A percentile compares a stretch with the other conserved stretches of the same genome.
phyloP scores from a whole-genome alignment of 805 yeast genomes.

The Candida suzukii region DNA sequence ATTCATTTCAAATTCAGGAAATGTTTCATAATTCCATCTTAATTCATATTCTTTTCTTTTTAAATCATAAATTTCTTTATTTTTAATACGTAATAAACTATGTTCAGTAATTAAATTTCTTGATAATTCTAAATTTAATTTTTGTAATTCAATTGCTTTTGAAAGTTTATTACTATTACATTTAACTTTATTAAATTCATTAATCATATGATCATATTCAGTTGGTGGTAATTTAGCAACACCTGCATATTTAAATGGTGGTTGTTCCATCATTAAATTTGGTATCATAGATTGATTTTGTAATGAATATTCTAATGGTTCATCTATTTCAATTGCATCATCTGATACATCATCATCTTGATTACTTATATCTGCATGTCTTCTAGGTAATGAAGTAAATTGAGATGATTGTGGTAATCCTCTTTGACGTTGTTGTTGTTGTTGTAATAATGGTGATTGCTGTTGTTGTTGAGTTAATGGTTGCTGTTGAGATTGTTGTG shows the following conservation, averaged over 20 bases:
- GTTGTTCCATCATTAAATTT: not conserved
- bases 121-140: constrained; percentile 19
- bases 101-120: constrained; percentile 22
- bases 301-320: not conserved
- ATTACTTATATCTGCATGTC: not conserved
- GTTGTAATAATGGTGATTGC: not conserved
- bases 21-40: constrained; percentile 39
- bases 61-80: constrained; percentile 17
- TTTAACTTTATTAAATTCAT: not conserved
- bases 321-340: constrained; percentile 1
- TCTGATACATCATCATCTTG: not conserved
- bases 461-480: not conserved
- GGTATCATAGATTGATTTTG: not conserved
- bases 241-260: not conserved
- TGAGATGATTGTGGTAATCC: not conserved
- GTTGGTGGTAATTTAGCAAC: not conserved
- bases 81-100: constrained; percentile 18
- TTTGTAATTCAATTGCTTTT: constrained; percentile 21
- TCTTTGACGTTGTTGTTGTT: not conserved
- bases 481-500: not conserved
- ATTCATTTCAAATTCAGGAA: constrained; percentile 25
- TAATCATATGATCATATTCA: not conserved
- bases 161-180: constrained; percentile 5
- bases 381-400: not conserved
- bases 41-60: constrained; percentile 17